Evolutionary conservation across 1,139 yeast genomes (phyloP), one percentile per base, ranked within the genome.

Genomic region (Debaryomycetaceae sp.): DNA sequence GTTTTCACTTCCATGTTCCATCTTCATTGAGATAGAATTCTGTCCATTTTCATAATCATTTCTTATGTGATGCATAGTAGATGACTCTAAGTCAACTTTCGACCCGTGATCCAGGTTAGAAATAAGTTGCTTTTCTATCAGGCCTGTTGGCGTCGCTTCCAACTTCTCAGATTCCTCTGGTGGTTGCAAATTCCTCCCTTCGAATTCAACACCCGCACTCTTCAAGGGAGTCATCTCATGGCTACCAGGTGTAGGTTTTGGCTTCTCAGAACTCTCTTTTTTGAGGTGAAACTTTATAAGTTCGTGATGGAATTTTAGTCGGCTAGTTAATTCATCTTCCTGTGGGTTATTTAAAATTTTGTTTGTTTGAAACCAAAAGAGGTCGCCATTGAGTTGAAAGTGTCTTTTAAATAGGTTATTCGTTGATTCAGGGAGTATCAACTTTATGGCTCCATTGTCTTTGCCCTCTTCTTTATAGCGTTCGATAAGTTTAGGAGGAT

Each of bases 381-480:
- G 66, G 42, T 81, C 83, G 4, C 68, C 59, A 44, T 64, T 60
- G 35, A 66, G 50, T 38, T 59, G 65, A 42, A 62, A 55, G 37
- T 56, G 54, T 20, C 57, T 44, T 5, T 78, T 59, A 53, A 81
- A 76, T n/a, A 79, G 58, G 13, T 71, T 55, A 17, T 63, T 54
- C 67, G 75, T 42, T 55, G 60, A 45, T 44, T 51, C 36, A 6
- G 87, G 85, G 0, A 86, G 78, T n/a, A 74, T 68, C 20, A 89
- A 65, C 59, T 87, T 88, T 27, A 87, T 72, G n/a, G 91, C 93
- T 1, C 96, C 96, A 57, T 71, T 76, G 40, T 68, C 56, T 43
- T 60, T 60, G 0, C 89, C 91, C 5, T 65, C 68, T 23, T 61
- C 58, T 24, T 49, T 45, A 2, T 79, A 57, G 23, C 73, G 65